Conservation (phyloP, 2,329 filamentous ascomycete genomes). For the Alternaria ventricosa region DNA sequence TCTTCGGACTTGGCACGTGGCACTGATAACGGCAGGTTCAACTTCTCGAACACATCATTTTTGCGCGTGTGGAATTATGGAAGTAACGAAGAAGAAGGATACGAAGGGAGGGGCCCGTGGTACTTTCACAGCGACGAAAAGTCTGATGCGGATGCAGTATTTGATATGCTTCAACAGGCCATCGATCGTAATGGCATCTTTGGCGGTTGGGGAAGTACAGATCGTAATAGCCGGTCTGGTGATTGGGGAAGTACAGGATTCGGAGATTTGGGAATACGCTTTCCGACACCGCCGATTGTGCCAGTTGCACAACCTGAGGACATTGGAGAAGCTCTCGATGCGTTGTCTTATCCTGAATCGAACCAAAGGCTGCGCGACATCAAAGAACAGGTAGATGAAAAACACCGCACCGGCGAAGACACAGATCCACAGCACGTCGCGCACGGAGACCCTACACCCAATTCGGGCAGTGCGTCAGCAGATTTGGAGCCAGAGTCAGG, state of each 20-base stretch:
- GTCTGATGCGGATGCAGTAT: slow-evolving; percentile 4
- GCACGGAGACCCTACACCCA: neutral
- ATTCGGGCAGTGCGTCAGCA: neutral
- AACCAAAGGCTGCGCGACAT: neutral
- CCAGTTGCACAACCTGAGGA: neutral
- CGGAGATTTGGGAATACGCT: too few relatives aligned
- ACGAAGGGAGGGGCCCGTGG: too few relatives aligned
- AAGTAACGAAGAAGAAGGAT: too few relatives aligned
- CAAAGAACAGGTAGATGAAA: neutral
- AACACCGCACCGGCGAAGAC: neutral
- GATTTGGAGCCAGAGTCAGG: neutral
- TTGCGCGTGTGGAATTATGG: too few relatives aligned
- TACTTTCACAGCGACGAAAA: slow-evolving; percentile 2
- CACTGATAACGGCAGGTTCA: too few relatives aligned
- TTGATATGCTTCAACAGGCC: slow-evolving; percentile 10
- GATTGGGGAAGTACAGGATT: too few relatives aligned
- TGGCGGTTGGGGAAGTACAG: too few relatives aligned
- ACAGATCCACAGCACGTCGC: neutral
- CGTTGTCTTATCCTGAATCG: too few relatives aligned
- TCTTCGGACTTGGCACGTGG: too few relatives aligned
- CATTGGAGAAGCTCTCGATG: neutral
- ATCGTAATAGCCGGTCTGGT: too few relatives aligned
- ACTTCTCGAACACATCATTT: too few relatives aligned
- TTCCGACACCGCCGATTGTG: too few relatives aligned
- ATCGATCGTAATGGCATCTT: neutral